These are phyloP conservation scores for Spizellomyces punctatus DNA, from an alignment of 192 early-diverging fungal genomes.

Conservation along the genomic window DNA sequence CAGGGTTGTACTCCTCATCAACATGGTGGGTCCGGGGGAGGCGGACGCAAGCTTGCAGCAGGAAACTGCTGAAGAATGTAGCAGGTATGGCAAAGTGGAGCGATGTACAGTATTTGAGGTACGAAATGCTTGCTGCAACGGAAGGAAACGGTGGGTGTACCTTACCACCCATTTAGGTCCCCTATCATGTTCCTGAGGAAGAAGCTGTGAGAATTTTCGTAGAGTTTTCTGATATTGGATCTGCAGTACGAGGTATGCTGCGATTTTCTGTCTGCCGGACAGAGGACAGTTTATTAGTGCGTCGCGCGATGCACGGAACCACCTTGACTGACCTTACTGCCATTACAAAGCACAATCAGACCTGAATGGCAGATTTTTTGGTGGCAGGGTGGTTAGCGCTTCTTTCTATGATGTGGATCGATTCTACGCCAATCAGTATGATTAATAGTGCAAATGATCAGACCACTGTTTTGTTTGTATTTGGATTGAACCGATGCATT, in stretches of 20 bases:
- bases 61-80: constrained; percentile 79
- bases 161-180: not conserved
- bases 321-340: no score
- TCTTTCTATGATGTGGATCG: constrained; percentile 59
- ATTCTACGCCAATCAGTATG: constrained; percentile 18
- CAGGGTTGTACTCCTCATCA: constrained; percentile 64
- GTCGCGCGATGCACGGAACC: no score
- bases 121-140: no score
- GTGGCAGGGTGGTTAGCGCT: constrained; percentile 66
- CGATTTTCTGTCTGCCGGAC: constrained; percentile 6
- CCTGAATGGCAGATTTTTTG: constrained; percentile 78
- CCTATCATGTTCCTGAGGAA: constrained; percentile 54
- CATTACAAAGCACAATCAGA: constrained; percentile 18
- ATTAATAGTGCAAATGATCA: no score
- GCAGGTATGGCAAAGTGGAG: constrained; percentile 75
- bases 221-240: constrained; percentile 55
- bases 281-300: no score
- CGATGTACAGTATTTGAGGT: constrained; percentile 70
- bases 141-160: no score
- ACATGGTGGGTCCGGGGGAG: constrained; percentile 79
- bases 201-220: constrained; percentile 83
- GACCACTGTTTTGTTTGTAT: no score
- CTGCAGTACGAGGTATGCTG: constrained; percentile 38
- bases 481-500: no score
- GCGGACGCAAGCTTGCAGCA: constrained; percentile 74